Base-by-base conservation (phyloP, 352 stramenopile genomes). In the Blastocystis sp. region DNA sequence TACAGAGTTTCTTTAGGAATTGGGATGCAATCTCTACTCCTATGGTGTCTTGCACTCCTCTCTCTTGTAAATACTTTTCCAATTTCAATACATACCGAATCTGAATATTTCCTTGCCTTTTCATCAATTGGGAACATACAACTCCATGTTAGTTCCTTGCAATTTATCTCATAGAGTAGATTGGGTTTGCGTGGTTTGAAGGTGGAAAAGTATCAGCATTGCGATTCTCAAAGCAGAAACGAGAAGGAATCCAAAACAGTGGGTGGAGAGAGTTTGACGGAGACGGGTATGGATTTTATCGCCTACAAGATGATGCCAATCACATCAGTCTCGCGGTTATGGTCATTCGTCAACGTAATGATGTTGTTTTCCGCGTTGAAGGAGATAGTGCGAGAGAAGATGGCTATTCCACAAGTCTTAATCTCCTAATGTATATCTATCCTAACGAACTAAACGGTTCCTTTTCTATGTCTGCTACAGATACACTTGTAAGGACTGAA, bases 161-260 rank as follows among this genome's bases (percentile, higher is more conserved):
- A 0, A 50, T 64, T 37, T 9, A 62, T 11, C 4, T 66, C 54
- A 24, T 45, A 47, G 56, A 45, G n/a, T 81, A 81, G 70, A 64
- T 54, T 64, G 70, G 70, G n/a, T 81, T 81, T 34, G 30, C 55
- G n/a, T 81, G 70, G 70, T 65, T 81, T 63, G 70, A 81, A 39
- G 45, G 20, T 20, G 24, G 50, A 62, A 62, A 81, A 41, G 34
- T 81, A 8, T 30, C 34, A 5, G 11, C 34, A 24, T 81, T 81
- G 45, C 70, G 70, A 41, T 62, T 63, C 30, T 63, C 70, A 64
- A 81, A 81, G 41, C 37, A 81, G 20, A 41, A 63, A 24, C 24
- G 18, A 13, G 34, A 81, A 30, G 50, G 45, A 18, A 81, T 81
- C 24, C 20, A 81, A 3, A 24, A 34, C 16, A 41, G 30, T 41